A percentile compares a stretch with the other conserved stretches of the same genome.
phyloP scores from a whole-genome alignment of 345 rosid genomes.

The Carallia brachiata region DNA sequence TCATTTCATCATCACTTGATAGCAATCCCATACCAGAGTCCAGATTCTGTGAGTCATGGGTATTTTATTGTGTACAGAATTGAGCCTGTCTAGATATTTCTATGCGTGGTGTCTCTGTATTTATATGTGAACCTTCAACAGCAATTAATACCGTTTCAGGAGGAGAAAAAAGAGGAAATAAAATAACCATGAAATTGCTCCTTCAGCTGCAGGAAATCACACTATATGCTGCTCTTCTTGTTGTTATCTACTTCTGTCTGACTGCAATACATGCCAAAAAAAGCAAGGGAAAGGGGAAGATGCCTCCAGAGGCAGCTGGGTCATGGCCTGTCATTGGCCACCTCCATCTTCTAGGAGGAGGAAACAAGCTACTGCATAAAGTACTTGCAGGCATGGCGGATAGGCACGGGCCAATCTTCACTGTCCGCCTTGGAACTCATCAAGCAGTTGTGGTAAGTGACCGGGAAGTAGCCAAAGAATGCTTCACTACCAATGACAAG shows the following conservation, averaged over 20 bases:
- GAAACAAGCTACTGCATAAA: conserved; percentile 24
- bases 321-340: conserved; percentile 41
- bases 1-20: too few species aligned
- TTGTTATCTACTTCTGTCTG: conserved; percentile 2
- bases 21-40: too few species aligned
- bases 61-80: too few species aligned
- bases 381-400: conserved; percentile 26
- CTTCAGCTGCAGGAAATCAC: not conserved
- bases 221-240: conserved; percentile 5
- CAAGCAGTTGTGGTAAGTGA: conserved; percentile 24
- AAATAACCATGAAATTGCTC: conserved; percentile 6
- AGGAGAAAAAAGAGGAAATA: too few species aligned
- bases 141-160: too few species aligned
- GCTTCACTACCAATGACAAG: conserved; percentile 33
- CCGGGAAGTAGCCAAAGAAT: conserved; percentile 33
- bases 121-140: too few species aligned
- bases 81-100: too few species aligned
- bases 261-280: not conserved
- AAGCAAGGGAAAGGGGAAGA: conserved; percentile 11
- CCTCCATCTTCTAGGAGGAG: conserved; percentile 20
- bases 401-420: conserved; percentile 25
- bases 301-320: conserved; percentile 28
- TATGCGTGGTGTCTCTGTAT: too few species aligned
- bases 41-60: too few species aligned
- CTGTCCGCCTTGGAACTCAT: conserved; percentile 27